These are phyloP conservation scores for Eremothecium coryli DNA, from an alignment of 1,139 yeast species.

Conservation along the genomic window DNA sequence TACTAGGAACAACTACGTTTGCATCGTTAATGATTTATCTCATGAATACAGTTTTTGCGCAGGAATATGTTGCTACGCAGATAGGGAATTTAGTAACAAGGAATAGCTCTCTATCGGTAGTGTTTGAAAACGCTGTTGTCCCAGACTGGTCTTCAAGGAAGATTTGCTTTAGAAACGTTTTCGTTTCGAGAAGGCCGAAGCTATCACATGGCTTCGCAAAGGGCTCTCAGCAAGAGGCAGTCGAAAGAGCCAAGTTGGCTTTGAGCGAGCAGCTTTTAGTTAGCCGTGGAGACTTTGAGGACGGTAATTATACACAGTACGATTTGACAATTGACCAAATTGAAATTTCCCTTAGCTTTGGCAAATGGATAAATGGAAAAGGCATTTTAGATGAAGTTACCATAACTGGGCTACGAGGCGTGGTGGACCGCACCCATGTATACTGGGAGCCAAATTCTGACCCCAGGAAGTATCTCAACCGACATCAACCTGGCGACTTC, in stretches of 20 bases:
- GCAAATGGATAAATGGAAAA: conserved; percentile 81
- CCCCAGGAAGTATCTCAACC: conserved; percentile 69
- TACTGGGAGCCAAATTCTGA: conserved; percentile 75
- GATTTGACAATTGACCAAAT: conserved; percentile 85
- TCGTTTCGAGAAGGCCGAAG: conserved; percentile 72
- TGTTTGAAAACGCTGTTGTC: conserved; percentile 88
- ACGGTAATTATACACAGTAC: conserved; percentile 92
- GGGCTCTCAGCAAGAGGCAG: conserved; percentile 49
- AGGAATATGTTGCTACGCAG: conserved; percentile 73
- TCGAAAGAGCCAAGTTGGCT: conserved; percentile 27
- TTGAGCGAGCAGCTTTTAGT: conserved; percentile 23
- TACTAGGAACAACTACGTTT: conserved; percentile 86
- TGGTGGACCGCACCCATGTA: conserved; percentile 83
- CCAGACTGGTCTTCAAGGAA: conserved; percentile 92
- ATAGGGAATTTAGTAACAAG: conserved; percentile 77
- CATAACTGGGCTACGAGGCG: conserved; percentile 79
- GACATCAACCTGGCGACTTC: conserved; percentile 80
- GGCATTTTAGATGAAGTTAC: conserved; percentile 81
- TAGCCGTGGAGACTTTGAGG: conserved; percentile 45
- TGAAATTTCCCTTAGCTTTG: conserved; percentile 67
- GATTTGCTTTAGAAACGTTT: conserved; percentile 74
- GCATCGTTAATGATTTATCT: conserved; percentile 69
- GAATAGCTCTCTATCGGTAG: conserved; percentile 77
- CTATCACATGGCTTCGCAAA: conserved; percentile 39
- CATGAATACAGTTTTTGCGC: conserved; percentile 80